Evolutionary conservation across 257 asterid species (phyloP).

Genomic region (Nicotiana sylvestris): DNA sequence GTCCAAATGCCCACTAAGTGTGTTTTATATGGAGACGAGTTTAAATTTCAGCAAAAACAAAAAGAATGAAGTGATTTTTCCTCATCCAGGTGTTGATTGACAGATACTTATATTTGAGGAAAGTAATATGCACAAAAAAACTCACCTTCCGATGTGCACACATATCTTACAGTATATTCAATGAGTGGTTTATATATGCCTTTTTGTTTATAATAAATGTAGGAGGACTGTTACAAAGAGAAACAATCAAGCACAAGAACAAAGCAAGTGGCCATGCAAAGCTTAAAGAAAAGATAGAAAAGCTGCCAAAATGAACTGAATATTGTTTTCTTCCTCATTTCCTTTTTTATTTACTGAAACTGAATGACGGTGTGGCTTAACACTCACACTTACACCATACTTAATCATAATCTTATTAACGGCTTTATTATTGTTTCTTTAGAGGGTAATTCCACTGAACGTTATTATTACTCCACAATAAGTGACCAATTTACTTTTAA

Average conservation of each 20-base stretch:
- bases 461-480: not conserved
- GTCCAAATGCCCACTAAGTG: no score
- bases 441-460: not conserved
- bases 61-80: no score
- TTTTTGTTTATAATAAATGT: not conserved
- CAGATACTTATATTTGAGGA: no score
- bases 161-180: not conserved
- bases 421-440: not conserved
- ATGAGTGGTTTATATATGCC: not conserved
- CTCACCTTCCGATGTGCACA: no score
- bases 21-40: no score
- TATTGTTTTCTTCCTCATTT: not conserved
- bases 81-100: no score
- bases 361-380: not conserved
- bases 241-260: constrained; percentile 27
- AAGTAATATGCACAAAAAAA: no score
- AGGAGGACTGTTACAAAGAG: not conserved
- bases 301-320: constrained; percentile 24
- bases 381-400: not conserved
- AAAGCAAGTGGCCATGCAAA: constrained; percentile 25
- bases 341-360: no score
- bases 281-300: not conserved
- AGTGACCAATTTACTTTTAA: no score
- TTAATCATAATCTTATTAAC: not conserved
- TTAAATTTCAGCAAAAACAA: no score